Evolutionary conservation across 345 rosid genomes (phyloP), one percentile per base, ranked within the genome.

Genomic region (Microthlaspi erraticum): DNA sequence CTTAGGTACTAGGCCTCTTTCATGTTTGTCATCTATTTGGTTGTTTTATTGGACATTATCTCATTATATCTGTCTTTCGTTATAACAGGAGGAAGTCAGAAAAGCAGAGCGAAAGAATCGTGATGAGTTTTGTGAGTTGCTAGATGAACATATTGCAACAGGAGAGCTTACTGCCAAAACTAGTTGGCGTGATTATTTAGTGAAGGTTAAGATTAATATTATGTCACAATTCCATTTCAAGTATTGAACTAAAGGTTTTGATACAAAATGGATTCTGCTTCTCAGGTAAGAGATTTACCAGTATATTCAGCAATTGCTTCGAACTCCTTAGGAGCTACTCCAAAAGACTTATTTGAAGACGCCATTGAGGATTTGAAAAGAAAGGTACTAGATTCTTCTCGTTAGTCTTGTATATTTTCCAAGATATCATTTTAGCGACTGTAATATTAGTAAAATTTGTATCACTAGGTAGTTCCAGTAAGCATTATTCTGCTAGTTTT

Each of bases 81-180:
- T 38, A 64, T 68, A 60, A 80, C 45, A 94, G 99, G 97, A 94
- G 78, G 96, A 91, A 78, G 64, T 81, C 67, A 94, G 92, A 74
- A 91, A 94, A 79, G 79, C 79, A 42, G 97, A 91, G 83, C 85
- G 99, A 72, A 94, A 88, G 86, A 88, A 94, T 81, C 97, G 96
- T 36, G 97, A 94, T 67, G 97, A 89, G 59, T 94, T 94, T 81
- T 89, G 95, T 57, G 91, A 83, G 72, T 74, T 94, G 82, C 68
- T 91, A 85, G 96, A 91, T 70, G 99, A 73, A 80, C 88, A 91
- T 74, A 87, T 87, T 66, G 81, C 82, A 67, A 77, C 81, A 12
- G 96, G 87, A 77, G 83, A 71, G 68, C 83, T 94, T 37, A 87
- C 95, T 41, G 91, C 93, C 74, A 88, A 86, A 83, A 85, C 87